Evolutionary conservation across 495 filamentous ascomycete species (phyloP).

Genomic region (Rhypophila decipiens): DNA sequence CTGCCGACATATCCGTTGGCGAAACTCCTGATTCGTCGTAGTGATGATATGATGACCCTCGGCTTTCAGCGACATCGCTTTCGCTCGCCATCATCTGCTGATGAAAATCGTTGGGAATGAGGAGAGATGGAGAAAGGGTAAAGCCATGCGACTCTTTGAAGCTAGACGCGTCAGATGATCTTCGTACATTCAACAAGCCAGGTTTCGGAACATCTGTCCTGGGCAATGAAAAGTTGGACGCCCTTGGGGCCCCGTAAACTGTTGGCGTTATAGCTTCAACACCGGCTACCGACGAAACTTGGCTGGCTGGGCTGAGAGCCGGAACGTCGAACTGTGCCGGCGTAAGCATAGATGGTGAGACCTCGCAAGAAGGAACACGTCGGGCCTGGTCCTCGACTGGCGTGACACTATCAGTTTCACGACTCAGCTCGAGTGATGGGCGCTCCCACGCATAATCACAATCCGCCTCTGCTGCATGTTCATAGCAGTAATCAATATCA

Average conservation of each 20-base stretch:
- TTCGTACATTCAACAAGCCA: slow-evolving; percentile 24
- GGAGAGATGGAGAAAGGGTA: slow-evolving; percentile 45
- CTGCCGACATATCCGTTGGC: slow-evolving; percentile 21
- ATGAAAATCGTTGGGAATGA: slow-evolving; percentile 47
- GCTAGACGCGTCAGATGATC: slow-evolving; percentile 40
- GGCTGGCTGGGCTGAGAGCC: slow-evolving; percentile 40
- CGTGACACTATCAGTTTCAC: slow-evolving; percentile 23
- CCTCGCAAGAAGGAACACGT: slow-evolving; percentile 15
- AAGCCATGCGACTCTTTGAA: slow-evolving; percentile 52
- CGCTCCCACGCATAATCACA: slow-evolving; percentile 86
- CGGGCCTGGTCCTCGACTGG: slow-evolving; percentile 21
- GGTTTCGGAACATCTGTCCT: slow-evolving; percentile 19
- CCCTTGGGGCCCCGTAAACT: slow-evolving; percentile 18
- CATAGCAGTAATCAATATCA: slow-evolving; percentile 91
- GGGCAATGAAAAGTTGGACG: slow-evolving; percentile 40
- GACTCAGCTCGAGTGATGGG: slow-evolving; percentile 36
- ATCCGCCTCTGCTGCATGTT: slow-evolving; percentile 81
- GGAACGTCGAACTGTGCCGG: slow-evolving; percentile 39
- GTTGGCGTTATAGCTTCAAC: slow-evolving; percentile 36
- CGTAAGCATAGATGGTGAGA: slow-evolving; percentile 31
- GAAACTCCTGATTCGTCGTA: slow-evolving; percentile 27
- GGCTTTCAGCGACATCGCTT: slow-evolving; percentile 24
- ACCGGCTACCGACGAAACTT: slow-evolving; percentile 25
- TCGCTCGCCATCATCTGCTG: slow-evolving; percentile 39
- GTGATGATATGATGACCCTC: slow-evolving; percentile 26